Evolutionary conservation across 306 rosid genomes (phyloP).

Genomic region (Corylus avellana): DNA sequence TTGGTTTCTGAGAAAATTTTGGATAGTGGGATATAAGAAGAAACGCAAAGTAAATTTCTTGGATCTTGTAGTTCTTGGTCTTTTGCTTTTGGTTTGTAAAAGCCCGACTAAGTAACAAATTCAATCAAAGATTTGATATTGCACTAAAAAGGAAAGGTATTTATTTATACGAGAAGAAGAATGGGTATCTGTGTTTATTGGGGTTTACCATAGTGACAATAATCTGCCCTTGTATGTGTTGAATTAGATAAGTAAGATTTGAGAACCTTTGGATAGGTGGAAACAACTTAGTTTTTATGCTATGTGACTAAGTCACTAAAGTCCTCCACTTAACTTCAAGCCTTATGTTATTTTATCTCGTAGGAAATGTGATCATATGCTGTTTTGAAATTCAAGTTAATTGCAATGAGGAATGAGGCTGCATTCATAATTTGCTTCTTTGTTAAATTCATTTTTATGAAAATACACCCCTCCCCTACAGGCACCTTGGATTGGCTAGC

Average conservation of each 20-base stretch:
- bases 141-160: neutral
- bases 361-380: neutral
- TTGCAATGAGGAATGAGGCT: neutral
- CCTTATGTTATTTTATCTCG: neutral
- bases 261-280: neutral
- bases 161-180: neutral
- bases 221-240: neutral
- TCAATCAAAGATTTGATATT: neutral
- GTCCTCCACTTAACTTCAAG: neutral
- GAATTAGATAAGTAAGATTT: neutral
- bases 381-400: neutral
- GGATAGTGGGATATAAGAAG: neutral
- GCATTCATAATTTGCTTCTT: neutral
- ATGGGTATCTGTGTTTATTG: neutral
- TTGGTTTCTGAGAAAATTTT: neutral
- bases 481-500: neutral
- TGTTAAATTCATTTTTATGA: neutral
- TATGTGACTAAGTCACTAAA: neutral
- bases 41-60: neutral
- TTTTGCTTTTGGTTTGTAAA: neutral
- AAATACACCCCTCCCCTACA: too few species aligned
- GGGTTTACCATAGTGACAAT: neutral
- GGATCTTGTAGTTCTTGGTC: constrained; percentile 11
- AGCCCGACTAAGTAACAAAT: neutral
- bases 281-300: neutral